phyloP scores from a whole-genome alignment of 2,329 filamentous ascomycete species.

The Hypoxylon sp. region DNA sequence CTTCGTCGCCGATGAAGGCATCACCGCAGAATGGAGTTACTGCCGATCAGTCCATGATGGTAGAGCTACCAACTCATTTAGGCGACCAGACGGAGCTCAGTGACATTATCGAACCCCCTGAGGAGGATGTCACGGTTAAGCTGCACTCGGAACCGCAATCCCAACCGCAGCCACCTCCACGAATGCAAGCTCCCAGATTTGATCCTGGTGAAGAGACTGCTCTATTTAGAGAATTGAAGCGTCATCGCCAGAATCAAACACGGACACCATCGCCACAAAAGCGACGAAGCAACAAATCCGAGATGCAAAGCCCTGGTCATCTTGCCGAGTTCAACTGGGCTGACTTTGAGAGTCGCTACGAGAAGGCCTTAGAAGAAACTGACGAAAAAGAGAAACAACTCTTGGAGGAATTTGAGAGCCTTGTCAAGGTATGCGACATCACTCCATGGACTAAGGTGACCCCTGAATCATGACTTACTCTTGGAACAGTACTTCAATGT shows the following conservation, averaged over 20 bases:
- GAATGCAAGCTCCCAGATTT: slow-evolving; percentile 27
- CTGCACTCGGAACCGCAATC: slow-evolving; percentile 34
- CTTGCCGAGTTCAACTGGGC: slow-evolving; percentile 77
- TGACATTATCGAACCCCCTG: slow-evolving; percentile 26
- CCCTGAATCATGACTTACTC: slow-evolving; percentile 21
- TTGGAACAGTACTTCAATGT: slow-evolving; percentile 73
- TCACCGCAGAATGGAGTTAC: slow-evolving; percentile 33
- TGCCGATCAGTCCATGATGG: slow-evolving; percentile 45
- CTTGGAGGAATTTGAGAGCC: slow-evolving; percentile 70
- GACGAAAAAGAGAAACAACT: slow-evolving; percentile 71
- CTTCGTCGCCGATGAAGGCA: slow-evolving; percentile 35
- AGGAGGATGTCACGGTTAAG: slow-evolving; percentile 39
- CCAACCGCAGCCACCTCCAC: slow-evolving; percentile 30
- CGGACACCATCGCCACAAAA: slow-evolving; percentile 51
- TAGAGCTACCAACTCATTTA: slow-evolving; percentile 42
- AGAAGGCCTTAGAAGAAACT: slow-evolving; percentile 69
- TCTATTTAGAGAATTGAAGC: slow-evolving; percentile 33
- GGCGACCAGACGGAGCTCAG: slow-evolving; percentile 33
- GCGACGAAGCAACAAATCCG: slow-evolving; percentile 46
- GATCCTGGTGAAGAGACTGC: slow-evolving; percentile 29
- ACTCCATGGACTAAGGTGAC: slow-evolving; percentile 17
- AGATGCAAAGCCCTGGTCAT: slow-evolving; percentile 55
- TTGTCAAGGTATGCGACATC: slow-evolving; percentile 66
- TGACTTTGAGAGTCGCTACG: slow-evolving; percentile 75
- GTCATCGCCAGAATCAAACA: slow-evolving; percentile 39